Conservation (phyloP, 1,139 yeast genomes). For the Martiniozyma asiatica region DNA sequence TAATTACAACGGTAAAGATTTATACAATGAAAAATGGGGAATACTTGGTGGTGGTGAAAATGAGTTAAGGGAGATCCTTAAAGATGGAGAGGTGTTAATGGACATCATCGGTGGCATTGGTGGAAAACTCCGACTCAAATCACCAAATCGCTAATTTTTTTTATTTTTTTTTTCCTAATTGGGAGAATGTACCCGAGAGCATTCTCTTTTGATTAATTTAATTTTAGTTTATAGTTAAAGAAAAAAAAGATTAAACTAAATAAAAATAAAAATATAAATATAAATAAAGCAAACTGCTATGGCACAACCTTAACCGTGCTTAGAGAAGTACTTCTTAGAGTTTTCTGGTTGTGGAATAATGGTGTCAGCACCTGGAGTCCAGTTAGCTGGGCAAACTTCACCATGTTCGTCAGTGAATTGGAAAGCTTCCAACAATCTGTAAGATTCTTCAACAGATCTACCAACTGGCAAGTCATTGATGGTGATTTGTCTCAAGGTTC, state of each 20-base stretch:
- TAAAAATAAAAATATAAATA: too few species aligned
- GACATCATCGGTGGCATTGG: too few species aligned
- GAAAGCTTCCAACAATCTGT: constrained; percentile 97
- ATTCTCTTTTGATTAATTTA: too few species aligned
- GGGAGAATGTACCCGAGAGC: too few species aligned
- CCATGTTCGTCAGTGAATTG: constrained; percentile 97
- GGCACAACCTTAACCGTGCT: constrained; percentile 18
- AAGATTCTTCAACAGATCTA: constrained; percentile 94
- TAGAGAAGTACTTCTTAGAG: constrained; percentile 69
- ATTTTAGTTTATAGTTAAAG: too few species aligned
- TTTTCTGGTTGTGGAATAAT: constrained; percentile 77
- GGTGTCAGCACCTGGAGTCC: constrained; percentile 95
- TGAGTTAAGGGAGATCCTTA: too few species aligned
- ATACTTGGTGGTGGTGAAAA: not conserved
- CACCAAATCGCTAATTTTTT: too few species aligned
- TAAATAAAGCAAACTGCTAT: too few species aligned
- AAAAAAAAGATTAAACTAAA: too few species aligned
- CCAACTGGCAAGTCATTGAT: constrained; percentile 98
- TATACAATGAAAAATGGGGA: constrained; percentile 14
- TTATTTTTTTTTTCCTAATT: too few species aligned
- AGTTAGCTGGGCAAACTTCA: constrained; percentile 98
- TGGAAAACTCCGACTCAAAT: too few species aligned
- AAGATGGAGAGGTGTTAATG: too few species aligned
- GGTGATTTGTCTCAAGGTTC: constrained; percentile 88
- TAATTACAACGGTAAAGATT: constrained; percentile 12